Evolutionary conservation across 2,329 filamentous ascomycete genomes (phyloP), one percentile per base, ranked within the genome.

Genomic region (Emericellopsis cladophorae): DNA sequence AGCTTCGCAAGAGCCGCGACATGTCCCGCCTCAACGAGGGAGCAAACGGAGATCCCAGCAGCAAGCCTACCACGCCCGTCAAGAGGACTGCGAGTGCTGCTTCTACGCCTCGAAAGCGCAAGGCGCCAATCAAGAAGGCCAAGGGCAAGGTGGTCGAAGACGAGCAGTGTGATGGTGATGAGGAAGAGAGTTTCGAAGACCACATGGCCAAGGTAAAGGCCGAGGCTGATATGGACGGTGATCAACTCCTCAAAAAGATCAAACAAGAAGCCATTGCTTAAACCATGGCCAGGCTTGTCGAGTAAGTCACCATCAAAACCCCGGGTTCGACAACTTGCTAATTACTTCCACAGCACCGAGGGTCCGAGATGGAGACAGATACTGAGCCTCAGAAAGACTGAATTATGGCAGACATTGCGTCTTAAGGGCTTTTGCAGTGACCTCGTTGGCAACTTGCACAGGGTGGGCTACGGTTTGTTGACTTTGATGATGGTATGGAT

Each of bases 1-100:
- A 68, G 47, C 56, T 69, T 4, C 61, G 61, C 44, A 57, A 54
- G 44, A 54, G 45, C 31, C 55, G 58, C 6, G 59, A 60, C n/a
- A 51, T 50, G 5, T 33, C 45, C 11, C 49, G 42, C 7, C 46
- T 56, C 16, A 36, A 52, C 26, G 49, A 47, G 14, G 42, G 47
- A 7, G 45, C 45, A 11, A 22, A 26, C 15, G 42, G 40, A 4
- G 42, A 54, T 5, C 50, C 54, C 32, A 61, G 59, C 50, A 53
- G 57, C 16, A 47, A 50, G 23, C 44, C 51, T 1, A 42, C 52
- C 16, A 35, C 36, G 16, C 12, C 15, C 0, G 46, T 40, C 23
- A 57, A 55, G 43, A 57, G 54, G 47, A 29, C n/a, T 11, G 9
- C 40, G 6, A 29, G 26, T 7, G 26, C 26, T 9, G 16, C 39